Evolutionary conservation across 768 basidiomycete genomes (phyloP).

Genomic region (Amanita thiersii): DNA sequence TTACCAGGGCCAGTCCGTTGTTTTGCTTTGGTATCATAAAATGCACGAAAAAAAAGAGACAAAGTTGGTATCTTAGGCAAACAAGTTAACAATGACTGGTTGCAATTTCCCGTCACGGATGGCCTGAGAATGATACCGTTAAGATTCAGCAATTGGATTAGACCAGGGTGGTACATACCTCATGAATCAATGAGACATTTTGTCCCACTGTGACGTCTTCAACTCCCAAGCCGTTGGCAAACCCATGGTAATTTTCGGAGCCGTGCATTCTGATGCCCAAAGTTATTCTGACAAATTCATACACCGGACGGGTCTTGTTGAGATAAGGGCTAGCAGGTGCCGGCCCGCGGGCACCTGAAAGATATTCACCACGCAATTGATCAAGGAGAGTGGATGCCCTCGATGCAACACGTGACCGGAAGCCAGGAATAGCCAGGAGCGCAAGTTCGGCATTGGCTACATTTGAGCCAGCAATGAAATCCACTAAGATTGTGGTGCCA

Average conservation of each 20-base stretch:
- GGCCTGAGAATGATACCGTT: slow-evolving; percentile 21
- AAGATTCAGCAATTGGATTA: neutral
- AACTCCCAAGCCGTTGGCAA: slow-evolving; percentile 55
- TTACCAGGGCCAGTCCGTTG: no score
- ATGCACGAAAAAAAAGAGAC: neutral
- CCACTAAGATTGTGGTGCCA: slow-evolving; percentile 53
- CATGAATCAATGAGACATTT: slow-evolving; percentile 68
- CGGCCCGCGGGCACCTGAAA: slow-evolving; percentile 47
- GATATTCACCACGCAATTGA: slow-evolving; percentile 43
- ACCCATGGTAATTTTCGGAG: slow-evolving; percentile 56
- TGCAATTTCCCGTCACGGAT: slow-evolving; percentile 49
- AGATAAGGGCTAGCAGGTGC: slow-evolving; percentile 65
- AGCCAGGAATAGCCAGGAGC: slow-evolving; percentile 35
- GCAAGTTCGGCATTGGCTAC: slow-evolving; percentile 24
- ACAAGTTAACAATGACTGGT: slow-evolving; percentile 31
- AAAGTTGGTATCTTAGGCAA: slow-evolving; percentile 16
- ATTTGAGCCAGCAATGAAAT: slow-evolving; percentile 40
- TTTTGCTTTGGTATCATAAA: neutral
- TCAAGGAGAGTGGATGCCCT: slow-evolving; percentile 39
- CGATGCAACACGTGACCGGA: slow-evolving; percentile 46
- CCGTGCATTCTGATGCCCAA: slow-evolving; percentile 81
- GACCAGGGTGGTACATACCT: slow-evolving; percentile 37
- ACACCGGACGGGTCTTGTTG: slow-evolving; percentile 61
- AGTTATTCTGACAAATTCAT: slow-evolving; percentile 66
- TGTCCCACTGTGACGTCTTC: slow-evolving; percentile 66